phyloP scores from a whole-genome alignment of 441 rosid genomes.

The Dalechampia spathulata region DNA sequence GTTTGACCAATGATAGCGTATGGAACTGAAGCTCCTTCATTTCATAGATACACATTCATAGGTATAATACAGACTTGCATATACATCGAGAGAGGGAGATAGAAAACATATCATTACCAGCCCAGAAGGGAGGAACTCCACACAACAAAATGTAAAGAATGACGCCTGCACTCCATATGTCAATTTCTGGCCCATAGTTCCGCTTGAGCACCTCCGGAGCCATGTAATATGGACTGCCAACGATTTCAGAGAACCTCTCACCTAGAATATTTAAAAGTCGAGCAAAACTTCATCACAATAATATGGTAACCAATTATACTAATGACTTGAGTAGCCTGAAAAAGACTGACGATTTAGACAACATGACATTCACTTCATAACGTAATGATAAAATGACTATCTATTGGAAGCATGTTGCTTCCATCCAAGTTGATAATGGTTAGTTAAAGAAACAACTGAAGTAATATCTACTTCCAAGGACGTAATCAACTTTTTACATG shows the following conservation, averaged over 20 bases:
- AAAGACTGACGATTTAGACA: too few relatives aligned
- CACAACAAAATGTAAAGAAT: constrained; percentile 88
- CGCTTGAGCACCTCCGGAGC: constrained; percentile 98
- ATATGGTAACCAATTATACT: neutral
- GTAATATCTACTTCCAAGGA: too few relatives aligned
- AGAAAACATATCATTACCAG: constrained; percentile 44
- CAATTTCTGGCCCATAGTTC: constrained; percentile 93
- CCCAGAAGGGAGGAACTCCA: constrained; percentile 99
- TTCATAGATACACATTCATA: neutral
- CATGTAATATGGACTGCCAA: constrained; percentile 99
- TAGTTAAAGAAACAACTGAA: too few relatives aligned
- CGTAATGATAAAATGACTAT: too few relatives aligned
- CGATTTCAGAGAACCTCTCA: constrained; percentile 90
- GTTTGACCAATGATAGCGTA: too few relatives aligned
- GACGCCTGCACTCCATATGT: constrained; percentile 99
- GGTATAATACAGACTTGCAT: too few relatives aligned
- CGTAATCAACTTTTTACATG: neutral
- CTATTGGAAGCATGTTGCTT: too few relatives aligned
- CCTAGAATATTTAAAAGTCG: constrained; percentile 39
- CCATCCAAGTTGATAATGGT: too few relatives aligned
- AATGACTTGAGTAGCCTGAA: neutral
- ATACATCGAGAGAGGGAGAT: neutral
- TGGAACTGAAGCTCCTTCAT: neutral
- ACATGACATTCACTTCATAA: too few relatives aligned
- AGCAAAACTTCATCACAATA: constrained; percentile 10